These are phyloP conservation scores for Canavalia ensiformis DNA, from an alignment of 306 rosid species.

Conservation along the genomic window DNA sequence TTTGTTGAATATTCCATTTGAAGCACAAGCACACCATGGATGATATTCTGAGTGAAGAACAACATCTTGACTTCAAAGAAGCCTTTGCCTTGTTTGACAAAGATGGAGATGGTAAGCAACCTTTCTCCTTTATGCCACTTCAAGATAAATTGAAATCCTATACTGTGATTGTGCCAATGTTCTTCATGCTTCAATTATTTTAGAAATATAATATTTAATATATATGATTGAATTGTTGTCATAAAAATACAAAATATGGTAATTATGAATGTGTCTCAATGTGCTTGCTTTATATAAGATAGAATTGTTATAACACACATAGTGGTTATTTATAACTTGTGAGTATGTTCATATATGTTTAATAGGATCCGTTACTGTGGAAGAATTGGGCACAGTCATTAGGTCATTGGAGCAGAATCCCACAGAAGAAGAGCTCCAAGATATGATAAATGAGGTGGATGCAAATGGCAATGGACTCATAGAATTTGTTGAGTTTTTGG, in stretches of 20 bases:
- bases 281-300: neutral
- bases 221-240: neutral
- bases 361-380: slow-evolving; percentile 85
- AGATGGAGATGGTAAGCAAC: slow-evolving; percentile 87
- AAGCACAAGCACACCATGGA: slow-evolving; percentile 55
- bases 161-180: neutral
- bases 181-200: neutral
- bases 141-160: neutral
- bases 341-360: neutral
- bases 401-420: slow-evolving; percentile 95
- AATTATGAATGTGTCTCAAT: no score
- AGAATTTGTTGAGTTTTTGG: slow-evolving; percentile 84
- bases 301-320: neutral
- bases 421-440: slow-evolving; percentile 84
- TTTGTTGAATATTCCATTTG: slow-evolving; percentile 1
- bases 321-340: neutral
- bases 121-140: neutral
- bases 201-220: neutral
- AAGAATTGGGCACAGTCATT: slow-evolving; percentile 88
- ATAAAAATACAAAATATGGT: no score
- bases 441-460: slow-evolving; percentile 84
- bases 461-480: slow-evolving; percentile 92
- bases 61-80: slow-evolving; percentile 86
- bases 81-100: slow-evolving; percentile 86
- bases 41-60: slow-evolving; percentile 78